These are phyloP conservation scores for Mycena rebaudengoi DNA, from an alignment of 768 basidiomycete species.

Conservation along the genomic window DNA sequence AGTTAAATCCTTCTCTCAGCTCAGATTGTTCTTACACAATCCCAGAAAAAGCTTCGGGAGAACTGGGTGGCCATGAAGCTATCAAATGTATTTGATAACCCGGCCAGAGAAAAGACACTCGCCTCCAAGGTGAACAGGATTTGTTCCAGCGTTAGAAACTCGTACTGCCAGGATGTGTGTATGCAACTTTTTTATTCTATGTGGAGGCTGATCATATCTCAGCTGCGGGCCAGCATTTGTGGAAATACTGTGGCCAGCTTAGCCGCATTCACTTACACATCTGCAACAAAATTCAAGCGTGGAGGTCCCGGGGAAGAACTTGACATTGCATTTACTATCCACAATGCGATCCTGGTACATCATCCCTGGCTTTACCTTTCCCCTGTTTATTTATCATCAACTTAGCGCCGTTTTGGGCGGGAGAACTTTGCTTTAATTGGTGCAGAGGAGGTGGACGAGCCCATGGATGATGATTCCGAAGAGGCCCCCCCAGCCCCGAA, in stretches of 20 bases:
- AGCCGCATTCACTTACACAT: background rate
- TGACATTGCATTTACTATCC: background rate
- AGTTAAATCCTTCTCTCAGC: too few relatives aligned
- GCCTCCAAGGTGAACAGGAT: background rate
- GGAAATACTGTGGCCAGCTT: background rate
- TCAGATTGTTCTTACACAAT: background rate
- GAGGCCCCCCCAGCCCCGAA: background rate
- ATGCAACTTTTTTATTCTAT: too few relatives aligned
- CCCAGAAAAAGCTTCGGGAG: background rate
- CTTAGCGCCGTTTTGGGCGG: background rate
- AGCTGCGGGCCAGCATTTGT: background rate
- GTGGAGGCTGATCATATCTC: too few relatives aligned
- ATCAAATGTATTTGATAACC: background rate
- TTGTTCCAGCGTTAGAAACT: background rate
- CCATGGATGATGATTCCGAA: background rate
- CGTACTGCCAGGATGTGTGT: background rate
- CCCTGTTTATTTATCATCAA: background rate
- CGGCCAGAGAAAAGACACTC: background rate
- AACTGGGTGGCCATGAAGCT: background rate
- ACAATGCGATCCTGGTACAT: background rate
- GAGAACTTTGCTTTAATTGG: background rate
- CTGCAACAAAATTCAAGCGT: constrained; percentile 1
- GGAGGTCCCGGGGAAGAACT: background rate
- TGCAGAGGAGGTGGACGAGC: background rate
- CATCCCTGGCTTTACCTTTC: too few relatives aligned